Percentiles rank a stretch among this genome's conserved stretches.
phyloP scores from a whole-genome alignment of 225 moss, liverwort and hornwort species.

The Straminergon stramineum region DNA sequence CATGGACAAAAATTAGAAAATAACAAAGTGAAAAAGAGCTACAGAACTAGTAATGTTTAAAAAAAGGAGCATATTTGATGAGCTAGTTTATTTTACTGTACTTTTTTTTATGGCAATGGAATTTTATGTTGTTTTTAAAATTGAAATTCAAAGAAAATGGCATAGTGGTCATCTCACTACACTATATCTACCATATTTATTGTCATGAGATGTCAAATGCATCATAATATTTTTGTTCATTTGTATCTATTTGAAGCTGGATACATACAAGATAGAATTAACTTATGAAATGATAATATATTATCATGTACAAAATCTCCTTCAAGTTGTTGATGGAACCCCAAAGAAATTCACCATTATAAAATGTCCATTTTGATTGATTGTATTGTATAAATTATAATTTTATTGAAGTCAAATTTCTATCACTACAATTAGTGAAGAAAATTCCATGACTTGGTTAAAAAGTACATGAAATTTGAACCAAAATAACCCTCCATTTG shows the following conservation, averaged over 20 bases:
- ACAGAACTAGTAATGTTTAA: background rate
- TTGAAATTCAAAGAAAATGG: background rate
- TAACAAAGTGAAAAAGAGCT: too few species aligned
- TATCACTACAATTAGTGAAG: background rate
- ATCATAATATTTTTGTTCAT: background rate
- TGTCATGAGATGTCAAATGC: background rate
- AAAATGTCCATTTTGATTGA: background rate
- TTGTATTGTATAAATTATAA: background rate
- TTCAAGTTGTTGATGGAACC: background rate
- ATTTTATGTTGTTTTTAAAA: background rate
- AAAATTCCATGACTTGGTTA: background rate
- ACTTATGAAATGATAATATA: background rate
- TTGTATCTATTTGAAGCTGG: background rate
- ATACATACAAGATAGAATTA: background rate
- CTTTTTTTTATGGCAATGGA: background rate
- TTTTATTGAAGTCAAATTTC: background rate
- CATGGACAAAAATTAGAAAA: background rate
- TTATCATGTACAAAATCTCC: background rate
- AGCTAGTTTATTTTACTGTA: background rate
- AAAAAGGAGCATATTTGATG: background rate
- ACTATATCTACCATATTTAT: too few species aligned
- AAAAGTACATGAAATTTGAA: background rate
- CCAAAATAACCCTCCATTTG: background rate
- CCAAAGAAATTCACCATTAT: background rate
- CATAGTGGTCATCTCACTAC: background rate